Base-by-base conservation (phyloP, 2,329 filamentous ascomycete genomes). In the Verticillium nonalfalfae region DNA sequence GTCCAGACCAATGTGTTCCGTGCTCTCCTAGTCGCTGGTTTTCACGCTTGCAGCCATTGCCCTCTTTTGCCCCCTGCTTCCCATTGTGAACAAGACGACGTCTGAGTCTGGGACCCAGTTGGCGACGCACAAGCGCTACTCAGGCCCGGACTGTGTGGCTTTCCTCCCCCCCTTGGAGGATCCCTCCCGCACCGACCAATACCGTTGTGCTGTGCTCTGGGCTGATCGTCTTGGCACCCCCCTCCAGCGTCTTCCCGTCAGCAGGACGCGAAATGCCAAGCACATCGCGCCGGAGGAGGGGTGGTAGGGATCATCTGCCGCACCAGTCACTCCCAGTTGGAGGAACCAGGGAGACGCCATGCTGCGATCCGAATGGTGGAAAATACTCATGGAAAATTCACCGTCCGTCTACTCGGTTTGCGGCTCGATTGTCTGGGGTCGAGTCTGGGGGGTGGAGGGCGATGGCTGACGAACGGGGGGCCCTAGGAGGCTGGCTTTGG, bases 371-470 rank as follows among this genome's bases (percentile, higher is more conserved):
- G 64, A 62, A 61, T 65, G 64, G 64, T 64, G 64, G 64, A 64
- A 65, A 65, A 64, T 61, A 59, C 35, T 18, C 59, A 50, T 63
- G 62, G 62, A 63, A 10, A 61, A 65, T 65, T 64, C 56, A 33
- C 60, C 62, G 57, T 64, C 64, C 64, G 63, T 64, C 63, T 62
- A 60, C 63, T 57, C 35, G 59, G 45, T 34, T 56, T 65, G 63
- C 61, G 63, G 63, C 62, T 65, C 63, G 62, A 61, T 64, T 56
- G 45, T 50, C 45, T 50, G 45, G 45, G 45, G 45, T 50, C 11
- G n/a, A 50, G n/a, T 50, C 45, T 50, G n/a, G 45, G 45, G 45
- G 45, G 26, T 26, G 26, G 2, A 26, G 45, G 35, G 9, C 45
- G 21, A 21, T n/a, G 45, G 45, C 9, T 59, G 52, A 38, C 57